Base-by-base conservation (phyloP, 2,329 filamentous ascomycete species). In the Davidsoniella australis region DNA sequence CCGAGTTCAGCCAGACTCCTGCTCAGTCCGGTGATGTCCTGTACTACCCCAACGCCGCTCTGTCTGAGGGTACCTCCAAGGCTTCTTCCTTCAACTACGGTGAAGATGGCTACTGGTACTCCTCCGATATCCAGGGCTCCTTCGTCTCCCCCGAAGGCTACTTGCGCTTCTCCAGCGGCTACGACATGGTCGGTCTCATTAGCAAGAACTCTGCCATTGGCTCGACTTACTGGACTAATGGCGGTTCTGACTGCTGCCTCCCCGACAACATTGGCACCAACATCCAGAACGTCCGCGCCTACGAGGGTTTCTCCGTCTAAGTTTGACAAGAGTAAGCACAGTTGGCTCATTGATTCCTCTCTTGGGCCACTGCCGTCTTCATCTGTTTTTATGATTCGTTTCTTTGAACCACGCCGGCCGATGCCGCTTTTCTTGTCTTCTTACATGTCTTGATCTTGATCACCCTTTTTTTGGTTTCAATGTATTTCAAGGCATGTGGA, bases 21-120 rank as follows among this genome's bases (percentile, higher is more conserved):
- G 36, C 36, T 10, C 24, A 41, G 12, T 20, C 38, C 7, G 45
- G 23, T 5, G 38, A 17, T 16, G 29, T 41, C 16, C 20, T 41
- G 16, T 47, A 41, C 37, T 47, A 47, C 45, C 45, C 45, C 6
- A 24, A 23, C 17, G 20, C 37, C 14, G 18, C 20, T 17, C 36
- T 47, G 2, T 36, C 45, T 8, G 29, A 12, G 29, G 14, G 14
- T 12, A 44, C 24, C 20, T 10, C 10, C 17, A 17, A n/a, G 26
- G 20, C 38, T 39, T 48, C 24, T n/a, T 17, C 16, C 33, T 46
- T 39, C 44, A 20, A 14, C 33, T 44, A 50, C 42, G 26, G 23
- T 24, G 48, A 44, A 24, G 14, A 50, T 16, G 44, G 45, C 23
- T 50, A 50, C 39, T 52, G 50, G 50, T 52, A 51, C 45, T 48